phyloP scores from a whole-genome alignment of 2,329 filamentous ascomycete species.

The Xylariaceae sp. region DNA sequence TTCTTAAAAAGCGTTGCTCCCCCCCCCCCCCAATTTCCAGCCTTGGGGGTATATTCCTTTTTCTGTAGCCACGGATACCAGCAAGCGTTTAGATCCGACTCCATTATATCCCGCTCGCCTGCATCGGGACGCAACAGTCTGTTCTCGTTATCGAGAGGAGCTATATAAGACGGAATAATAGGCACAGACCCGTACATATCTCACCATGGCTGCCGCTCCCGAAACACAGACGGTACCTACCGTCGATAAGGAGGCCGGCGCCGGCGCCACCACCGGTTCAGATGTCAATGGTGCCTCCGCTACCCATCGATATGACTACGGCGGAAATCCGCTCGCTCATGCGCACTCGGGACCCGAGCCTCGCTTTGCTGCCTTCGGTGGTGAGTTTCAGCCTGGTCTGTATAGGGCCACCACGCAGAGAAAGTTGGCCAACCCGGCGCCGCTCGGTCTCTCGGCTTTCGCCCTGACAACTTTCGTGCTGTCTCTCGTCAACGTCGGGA shows the following conservation, averaged over 20 bases:
- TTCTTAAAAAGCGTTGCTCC: neutral
- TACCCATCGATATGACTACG: constrained; percentile 39
- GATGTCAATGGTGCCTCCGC: constrained; percentile 25
- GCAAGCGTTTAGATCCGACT: neutral
- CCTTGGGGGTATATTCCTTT: neutral
- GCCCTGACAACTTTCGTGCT: constrained; percentile 83
- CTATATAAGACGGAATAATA: constrained; percentile 1
- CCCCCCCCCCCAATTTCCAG: neutral
- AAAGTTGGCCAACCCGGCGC: constrained; percentile 79
- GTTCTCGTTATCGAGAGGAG: neutral
- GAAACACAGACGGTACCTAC: constrained; percentile 18
- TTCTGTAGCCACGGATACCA: neutral
- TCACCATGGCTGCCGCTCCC: constrained; percentile 25
- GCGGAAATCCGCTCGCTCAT: constrained; percentile 45
- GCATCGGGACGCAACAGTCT: neutral
- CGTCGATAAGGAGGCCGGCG: constrained; percentile 28
- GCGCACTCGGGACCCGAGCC: constrained; percentile 39
- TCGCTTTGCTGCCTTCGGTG: constrained; percentile 65
- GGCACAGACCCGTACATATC: neutral
- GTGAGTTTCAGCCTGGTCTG: constrained; percentile 72
- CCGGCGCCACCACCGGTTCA: constrained; percentile 16
- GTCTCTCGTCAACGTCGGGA: constrained; percentile 71
- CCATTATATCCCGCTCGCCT: neutral
- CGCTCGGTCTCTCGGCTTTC: constrained; percentile 76
- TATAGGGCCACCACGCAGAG: constrained; percentile 66